Conservation (phyloP, 768 basidiomycete genomes). For the Trametes maxima region DNA sequence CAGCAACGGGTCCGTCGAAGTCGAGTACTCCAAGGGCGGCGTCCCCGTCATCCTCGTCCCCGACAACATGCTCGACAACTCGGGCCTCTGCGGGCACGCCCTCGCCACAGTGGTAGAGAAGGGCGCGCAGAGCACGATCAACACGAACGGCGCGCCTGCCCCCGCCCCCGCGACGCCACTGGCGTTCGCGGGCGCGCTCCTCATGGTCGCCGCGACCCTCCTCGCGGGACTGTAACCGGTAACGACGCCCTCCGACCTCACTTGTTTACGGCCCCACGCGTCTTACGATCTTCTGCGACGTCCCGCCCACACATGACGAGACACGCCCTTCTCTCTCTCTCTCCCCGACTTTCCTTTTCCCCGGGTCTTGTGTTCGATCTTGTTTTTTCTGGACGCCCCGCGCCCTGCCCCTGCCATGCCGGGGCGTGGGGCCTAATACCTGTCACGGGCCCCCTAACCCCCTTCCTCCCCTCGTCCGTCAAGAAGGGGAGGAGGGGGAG, state of each 20-base stretch:
- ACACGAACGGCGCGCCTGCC: neutral
- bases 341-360: neutral
- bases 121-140: conserved; percentile 5
- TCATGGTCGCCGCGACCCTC: conserved; percentile 1
- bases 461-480: neutral
- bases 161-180: neutral
- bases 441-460: neutral
- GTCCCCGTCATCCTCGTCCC: conserved; percentile 59
- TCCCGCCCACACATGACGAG: neutral
- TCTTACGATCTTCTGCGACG: conserved; percentile 1
- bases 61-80: conserved; percentile 35
- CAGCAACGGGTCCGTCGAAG: conserved; percentile 60
- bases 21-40: conserved; percentile 67
- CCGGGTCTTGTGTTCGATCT: neutral
- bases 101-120: neutral
- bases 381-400: conserved; percentile 1
- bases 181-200: neutral
- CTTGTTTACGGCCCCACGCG: conserved; percentile 2
- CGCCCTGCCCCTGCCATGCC: too few species aligned
- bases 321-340: neutral
- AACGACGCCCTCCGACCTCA: neutral
- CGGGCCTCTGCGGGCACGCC: conserved; percentile 40
- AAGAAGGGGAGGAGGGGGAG: neutral
- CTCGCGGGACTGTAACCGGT: conserved; percentile 2
- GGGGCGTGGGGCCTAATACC: conserved; percentile 8